Evolutionary conservation across 2,329 filamentous ascomycete genomes (phyloP).

Genomic region (Penicillium hordei): DNA sequence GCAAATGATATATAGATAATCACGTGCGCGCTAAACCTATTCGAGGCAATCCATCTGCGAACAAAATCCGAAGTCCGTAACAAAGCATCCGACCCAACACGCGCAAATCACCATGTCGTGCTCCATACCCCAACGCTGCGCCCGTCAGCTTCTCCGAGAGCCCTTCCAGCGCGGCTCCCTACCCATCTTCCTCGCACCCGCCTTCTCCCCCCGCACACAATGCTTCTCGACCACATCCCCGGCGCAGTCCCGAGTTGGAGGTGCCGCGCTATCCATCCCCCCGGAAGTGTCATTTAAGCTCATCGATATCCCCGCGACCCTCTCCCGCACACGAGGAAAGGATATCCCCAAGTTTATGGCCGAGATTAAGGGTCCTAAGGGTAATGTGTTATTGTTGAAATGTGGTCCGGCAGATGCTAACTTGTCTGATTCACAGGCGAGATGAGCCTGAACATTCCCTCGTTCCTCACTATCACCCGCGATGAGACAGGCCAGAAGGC

Average conservation of each 20-base stretch:
- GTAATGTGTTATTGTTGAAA: slow-evolving; percentile 47
- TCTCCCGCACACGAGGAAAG: slow-evolving; percentile 60
- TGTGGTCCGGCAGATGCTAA: slow-evolving; percentile 8
- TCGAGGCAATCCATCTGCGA: slow-evolving; percentile 21
- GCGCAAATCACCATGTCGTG: slow-evolving; percentile 58
- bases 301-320: slow-evolving; percentile 62
- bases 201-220: slow-evolving; percentile 56
- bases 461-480: slow-evolving; percentile 71
- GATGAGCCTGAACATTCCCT: slow-evolving; percentile 74
- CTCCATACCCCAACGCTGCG: slow-evolving; percentile 60
- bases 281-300: slow-evolving; percentile 74
- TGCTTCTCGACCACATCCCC: slow-evolving; percentile 70
- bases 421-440: slow-evolving; percentile 54
- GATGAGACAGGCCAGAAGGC: slow-evolving; percentile 65
- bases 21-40: slow-evolving; percentile 23
- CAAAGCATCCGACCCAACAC: slow-evolving; percentile 23
- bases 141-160: slow-evolving; percentile 56
- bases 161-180: slow-evolving; percentile 55
- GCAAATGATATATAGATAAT: not conserved
- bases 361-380: slow-evolving; percentile 77
- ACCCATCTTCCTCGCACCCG: slow-evolving; percentile 71
- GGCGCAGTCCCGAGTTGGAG: slow-evolving; percentile 78
- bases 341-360: slow-evolving; percentile 64
- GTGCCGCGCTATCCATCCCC: slow-evolving; percentile 75
- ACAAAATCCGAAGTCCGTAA: slow-evolving; percentile 37